Conservation (phyloP, 805 yeast genomes). For the Isabelozyma rhagii region DNA sequence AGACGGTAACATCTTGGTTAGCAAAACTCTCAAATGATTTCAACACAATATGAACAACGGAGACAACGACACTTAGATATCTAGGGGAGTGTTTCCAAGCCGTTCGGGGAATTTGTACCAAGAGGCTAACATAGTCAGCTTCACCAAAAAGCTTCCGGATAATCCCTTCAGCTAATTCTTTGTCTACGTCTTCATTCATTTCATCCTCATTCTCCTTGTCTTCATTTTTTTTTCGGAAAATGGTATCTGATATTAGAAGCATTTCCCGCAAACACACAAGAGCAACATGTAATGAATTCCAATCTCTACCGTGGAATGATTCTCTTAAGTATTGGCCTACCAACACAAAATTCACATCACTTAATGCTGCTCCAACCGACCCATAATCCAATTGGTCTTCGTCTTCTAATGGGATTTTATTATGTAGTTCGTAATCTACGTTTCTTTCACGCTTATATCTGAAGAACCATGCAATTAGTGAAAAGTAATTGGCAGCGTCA, state of each 20-base stretch:
- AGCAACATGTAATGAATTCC: conserved; percentile 66
- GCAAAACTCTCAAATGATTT: conserved; percentile 67
- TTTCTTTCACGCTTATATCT: conserved; percentile 51
- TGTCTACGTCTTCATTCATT: conserved; percentile 43
- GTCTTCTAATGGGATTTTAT: conserved; percentile 10
- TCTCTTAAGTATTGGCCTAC: conserved; percentile 46
- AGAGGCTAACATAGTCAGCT: conserved; percentile 51
- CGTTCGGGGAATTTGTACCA: conserved; percentile 58
- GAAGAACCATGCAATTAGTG: conserved; percentile 72
- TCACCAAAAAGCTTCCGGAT: conserved; percentile 69
- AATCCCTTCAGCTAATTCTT: conserved; percentile 52
- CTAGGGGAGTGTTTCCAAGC: conserved; percentile 63
- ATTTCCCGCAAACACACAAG: conserved; percentile 66
- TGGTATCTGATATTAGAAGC: conserved; percentile 44
- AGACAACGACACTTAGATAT: conserved; percentile 58
- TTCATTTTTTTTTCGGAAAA: conserved; percentile 28
- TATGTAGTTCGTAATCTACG: conserved; percentile 3
- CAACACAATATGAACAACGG: conserved; percentile 61
- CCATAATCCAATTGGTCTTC: conserved; percentile 35
- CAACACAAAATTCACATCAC: conserved; percentile 58
- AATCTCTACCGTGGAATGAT: conserved; percentile 41
- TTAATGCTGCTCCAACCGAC: conserved; percentile 53
- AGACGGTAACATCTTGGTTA: conserved; percentile 50
- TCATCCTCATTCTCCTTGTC: conserved; percentile 34
- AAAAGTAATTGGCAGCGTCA: conserved; percentile 47